phyloP scores from a whole-genome alignment of 1,284 basidiomycete species.

The Malassezia japonica region DNA sequence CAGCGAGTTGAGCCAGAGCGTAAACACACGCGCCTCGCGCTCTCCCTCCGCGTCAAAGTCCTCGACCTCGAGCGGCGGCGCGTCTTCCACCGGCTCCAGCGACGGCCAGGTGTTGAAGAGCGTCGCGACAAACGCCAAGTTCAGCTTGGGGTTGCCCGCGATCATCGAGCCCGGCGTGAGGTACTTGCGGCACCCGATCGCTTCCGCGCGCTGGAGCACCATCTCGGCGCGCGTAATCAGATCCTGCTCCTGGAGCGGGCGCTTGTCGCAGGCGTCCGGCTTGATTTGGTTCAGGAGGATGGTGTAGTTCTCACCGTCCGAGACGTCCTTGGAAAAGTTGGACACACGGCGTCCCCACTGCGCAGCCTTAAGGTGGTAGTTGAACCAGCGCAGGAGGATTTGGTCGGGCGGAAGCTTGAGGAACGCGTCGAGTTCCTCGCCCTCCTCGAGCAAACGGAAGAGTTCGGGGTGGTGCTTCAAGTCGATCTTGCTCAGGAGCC shows the following conservation, averaged over 20 bases:
- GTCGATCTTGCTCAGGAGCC: constrained; percentile 85
- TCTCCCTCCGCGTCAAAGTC: constrained; percentile 99
- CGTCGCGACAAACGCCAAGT: constrained; percentile 95
- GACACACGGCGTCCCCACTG: constrained; percentile 72
- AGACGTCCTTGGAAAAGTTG: constrained; percentile 92
- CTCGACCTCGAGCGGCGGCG: constrained; percentile 64
- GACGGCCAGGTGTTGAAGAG: constrained; percentile 91
- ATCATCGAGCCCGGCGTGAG: constrained; percentile 82
- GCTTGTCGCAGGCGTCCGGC: constrained; percentile 73
- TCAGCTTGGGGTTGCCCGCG: constrained; percentile 91
- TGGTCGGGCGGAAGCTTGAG: constrained; percentile 89
- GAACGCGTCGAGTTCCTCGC: constrained; percentile 90
- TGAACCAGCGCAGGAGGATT: constrained; percentile 93
- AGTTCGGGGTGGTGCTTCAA: constrained; percentile 96
- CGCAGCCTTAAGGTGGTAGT: constrained; percentile 92
- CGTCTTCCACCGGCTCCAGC: constrained; percentile 69
- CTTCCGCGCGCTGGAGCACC: constrained; percentile 82
- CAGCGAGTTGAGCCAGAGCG: constrained; percentile 91
- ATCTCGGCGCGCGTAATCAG: constrained; percentile 75
- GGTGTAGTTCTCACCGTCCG: constrained; percentile 94
- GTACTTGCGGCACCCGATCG: constrained; percentile 90
- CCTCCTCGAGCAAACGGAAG: constrained; percentile 89
- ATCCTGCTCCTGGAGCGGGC: constrained; percentile 77
- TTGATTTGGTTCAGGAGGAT: constrained; percentile 89
- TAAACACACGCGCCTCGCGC: constrained; percentile 92